Conservation (phyloP, 140 eudicot species). For the Senecio squalidus region DNA sequence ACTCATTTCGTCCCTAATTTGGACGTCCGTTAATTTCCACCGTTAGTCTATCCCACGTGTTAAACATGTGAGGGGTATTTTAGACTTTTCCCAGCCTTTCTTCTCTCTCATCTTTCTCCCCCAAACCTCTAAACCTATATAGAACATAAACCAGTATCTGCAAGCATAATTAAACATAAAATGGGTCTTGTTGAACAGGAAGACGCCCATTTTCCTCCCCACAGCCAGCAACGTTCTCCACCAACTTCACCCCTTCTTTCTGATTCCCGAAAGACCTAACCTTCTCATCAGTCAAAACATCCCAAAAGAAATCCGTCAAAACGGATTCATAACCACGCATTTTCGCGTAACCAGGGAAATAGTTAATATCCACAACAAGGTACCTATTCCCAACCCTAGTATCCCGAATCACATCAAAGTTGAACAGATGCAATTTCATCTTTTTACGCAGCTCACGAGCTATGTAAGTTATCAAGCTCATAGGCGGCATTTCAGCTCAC, state of each 20-base stretch:
- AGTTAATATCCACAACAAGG: conserved; percentile 73
- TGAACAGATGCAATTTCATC: conserved; percentile 51
- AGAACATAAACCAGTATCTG: neutral
- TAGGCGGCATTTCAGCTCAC: conserved; percentile 62
- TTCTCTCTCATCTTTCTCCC: too few species aligned
- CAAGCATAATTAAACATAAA: neutral
- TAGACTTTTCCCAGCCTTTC: too few species aligned
- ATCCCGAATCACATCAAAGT: conserved; percentile 79
- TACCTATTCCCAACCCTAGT: conserved; percentile 61
- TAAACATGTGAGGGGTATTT: too few species aligned
- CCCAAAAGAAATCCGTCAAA: too few species aligned
- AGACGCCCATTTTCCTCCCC: conserved; percentile 27
- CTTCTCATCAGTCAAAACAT: conserved; percentile 32
- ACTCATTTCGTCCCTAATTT: too few species aligned
- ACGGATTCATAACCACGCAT: conserved; percentile 78
- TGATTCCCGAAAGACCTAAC: conserved; percentile 14
- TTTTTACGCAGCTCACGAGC: conserved; percentile 52
- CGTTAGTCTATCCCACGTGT: too few species aligned
- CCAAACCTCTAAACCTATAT: neutral
- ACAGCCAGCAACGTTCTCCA: conserved; percentile 20
- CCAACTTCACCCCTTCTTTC: conserved; percentile 30
- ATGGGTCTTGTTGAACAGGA: conserved; percentile 30
- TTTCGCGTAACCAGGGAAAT: conserved; percentile 84
- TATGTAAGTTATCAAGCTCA: conserved; percentile 37
- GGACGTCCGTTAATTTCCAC: too few species aligned